Evolutionary conservation across 352 stramenopile genomes (phyloP).

Genomic region (Globisporangium nunn): DNA sequence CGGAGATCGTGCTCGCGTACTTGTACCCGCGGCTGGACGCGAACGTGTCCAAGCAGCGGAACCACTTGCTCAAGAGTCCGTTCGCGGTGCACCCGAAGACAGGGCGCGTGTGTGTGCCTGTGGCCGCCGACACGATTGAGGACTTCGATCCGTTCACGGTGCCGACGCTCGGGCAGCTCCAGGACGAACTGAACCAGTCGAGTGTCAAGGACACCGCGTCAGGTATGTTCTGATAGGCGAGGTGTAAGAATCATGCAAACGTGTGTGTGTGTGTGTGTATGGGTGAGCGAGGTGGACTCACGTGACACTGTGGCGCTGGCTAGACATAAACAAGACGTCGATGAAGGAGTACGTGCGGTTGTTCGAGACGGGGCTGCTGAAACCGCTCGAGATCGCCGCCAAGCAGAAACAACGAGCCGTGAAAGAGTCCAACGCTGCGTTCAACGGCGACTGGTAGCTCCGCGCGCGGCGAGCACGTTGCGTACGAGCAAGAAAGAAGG

Average conservation of each 20-base stretch:
- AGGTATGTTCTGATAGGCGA: constrained; percentile 8
- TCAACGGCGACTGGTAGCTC: constrained; percentile 77
- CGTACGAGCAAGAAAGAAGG: neutral
- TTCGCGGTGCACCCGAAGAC: constrained; percentile 99
- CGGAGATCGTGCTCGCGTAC: constrained; percentile 95
- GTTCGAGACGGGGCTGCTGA: constrained; percentile 70
- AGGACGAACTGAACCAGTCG: constrained; percentile 78
- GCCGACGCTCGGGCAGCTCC: constrained; percentile 75
- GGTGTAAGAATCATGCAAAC: too few species aligned
- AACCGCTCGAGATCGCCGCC: constrained; percentile 43
- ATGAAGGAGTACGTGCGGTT: constrained; percentile 70
- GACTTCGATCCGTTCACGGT: constrained; percentile 83
- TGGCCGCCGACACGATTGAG: constrained; percentile 80
- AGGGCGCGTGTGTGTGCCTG: constrained; percentile 96
- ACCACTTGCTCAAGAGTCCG: constrained; percentile 99
- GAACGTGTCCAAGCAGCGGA: constrained; percentile 99
- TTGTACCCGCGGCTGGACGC: constrained; percentile 98
- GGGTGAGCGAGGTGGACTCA: neutral
- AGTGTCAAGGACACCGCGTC: constrained; percentile 18
- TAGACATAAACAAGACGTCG: constrained; percentile 38
- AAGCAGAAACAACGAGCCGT: constrained; percentile 70
- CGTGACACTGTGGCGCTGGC: neutral
- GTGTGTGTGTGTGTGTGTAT: too few species aligned
- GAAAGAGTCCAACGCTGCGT: constrained; percentile 61
- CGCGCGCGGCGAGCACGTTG: neutral